A percentile compares a stretch with the other conserved stretches of the same genome.
phyloP scores from a whole-genome alignment of 352 stramenopile species.

The Paralagenidium karlingii region DNA sequence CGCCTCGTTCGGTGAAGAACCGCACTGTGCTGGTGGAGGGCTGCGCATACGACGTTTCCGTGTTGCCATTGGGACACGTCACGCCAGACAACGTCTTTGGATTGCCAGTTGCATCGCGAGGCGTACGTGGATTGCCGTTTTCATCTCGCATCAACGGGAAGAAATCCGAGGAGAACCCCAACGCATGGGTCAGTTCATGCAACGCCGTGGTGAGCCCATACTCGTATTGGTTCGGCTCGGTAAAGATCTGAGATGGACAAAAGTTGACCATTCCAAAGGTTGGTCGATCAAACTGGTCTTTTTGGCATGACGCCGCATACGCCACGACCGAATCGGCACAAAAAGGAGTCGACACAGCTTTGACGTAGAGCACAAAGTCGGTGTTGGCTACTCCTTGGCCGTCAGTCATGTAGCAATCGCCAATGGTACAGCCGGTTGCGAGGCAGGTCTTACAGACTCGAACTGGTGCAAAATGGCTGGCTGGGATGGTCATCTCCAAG shows the following conservation, averaged over 20 bases:
- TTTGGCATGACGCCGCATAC: constrained; percentile 71
- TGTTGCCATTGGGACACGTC: constrained; percentile 40
- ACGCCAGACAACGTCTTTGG: constrained; percentile 11
- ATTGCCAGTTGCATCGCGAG: constrained; percentile 24
- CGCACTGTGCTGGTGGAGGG: constrained; percentile 27
- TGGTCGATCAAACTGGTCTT: constrained; percentile 72
- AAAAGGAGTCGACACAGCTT: constrained; percentile 27
- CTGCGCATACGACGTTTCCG: constrained; percentile 17
- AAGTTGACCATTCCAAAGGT: constrained; percentile 81
- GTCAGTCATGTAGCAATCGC: constrained; percentile 15
- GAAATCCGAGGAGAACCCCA: constrained; percentile 67
- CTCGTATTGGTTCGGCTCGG: constrained; percentile 33
- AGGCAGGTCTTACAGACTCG: constrained; percentile 27
- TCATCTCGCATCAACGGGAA: constrained; percentile 61
- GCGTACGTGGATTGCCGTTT: constrained; percentile 50
- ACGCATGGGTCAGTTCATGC: constrained; percentile 73
- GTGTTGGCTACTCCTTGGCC: constrained; percentile 24
- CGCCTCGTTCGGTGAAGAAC: constrained; percentile 36
- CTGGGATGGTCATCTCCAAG: constrained; percentile 61
- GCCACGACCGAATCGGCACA: constrained; percentile 39
- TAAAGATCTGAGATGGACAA: constrained; percentile 53
- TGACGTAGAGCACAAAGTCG: constrained; percentile 68
- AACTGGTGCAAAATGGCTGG: constrained; percentile 38
- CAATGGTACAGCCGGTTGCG: constrained; percentile 19
- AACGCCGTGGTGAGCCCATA: constrained; percentile 50